Evolutionary conservation across 176 grass and related monocot species (phyloP), one percentile per base, ranked within the genome.

Genomic region (Cymbopogon citratus): DNA sequence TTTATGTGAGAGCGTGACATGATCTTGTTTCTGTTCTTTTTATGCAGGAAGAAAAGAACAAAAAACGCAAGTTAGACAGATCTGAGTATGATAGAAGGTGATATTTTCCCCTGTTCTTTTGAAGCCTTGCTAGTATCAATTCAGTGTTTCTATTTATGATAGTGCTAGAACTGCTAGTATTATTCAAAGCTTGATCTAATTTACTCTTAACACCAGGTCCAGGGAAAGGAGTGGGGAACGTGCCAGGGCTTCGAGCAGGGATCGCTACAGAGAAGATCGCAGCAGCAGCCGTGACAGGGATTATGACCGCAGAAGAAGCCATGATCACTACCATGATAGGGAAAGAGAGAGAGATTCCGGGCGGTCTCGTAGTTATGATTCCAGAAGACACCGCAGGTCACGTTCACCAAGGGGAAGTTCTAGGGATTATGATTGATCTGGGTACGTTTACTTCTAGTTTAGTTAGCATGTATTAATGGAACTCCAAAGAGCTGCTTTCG

Each of bases 11-110:
- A 63, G 63, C 71, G 66, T 69, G 23, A 75, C 36, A 12, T 23
- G 54, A 9, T 82, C 59, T 83, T 92, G 16, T 44, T 80, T 84
- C 15, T 84, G 11, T 83, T 23, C 18, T 80, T 83, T 83, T 72
- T 82, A 69, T 21, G 56, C 87, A 98, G 95, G 95, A 94, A 81
- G 95, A 89, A 77, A 98, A 89, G 87, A 90, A 92, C 77, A 94
- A 91, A 79, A 92, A 76, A 62, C 81, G 81, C 26, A 98, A 92
- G 86, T 68, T 87, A 35, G 92, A 87, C 64, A 83, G 71, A 73
- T 25, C 69, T 59, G 92, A 92, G 72, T 69, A 85, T 75, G 92
- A 92, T 28, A 88, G 82, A 82, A 90, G 89, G 94, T 91, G 77
- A 2, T 52, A 18, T 78, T 66, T 86, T 80, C 34, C 9, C 19